phyloP scores from a whole-genome alignment of 139 green algal species.

The Chlamydomonas urium region DNA sequence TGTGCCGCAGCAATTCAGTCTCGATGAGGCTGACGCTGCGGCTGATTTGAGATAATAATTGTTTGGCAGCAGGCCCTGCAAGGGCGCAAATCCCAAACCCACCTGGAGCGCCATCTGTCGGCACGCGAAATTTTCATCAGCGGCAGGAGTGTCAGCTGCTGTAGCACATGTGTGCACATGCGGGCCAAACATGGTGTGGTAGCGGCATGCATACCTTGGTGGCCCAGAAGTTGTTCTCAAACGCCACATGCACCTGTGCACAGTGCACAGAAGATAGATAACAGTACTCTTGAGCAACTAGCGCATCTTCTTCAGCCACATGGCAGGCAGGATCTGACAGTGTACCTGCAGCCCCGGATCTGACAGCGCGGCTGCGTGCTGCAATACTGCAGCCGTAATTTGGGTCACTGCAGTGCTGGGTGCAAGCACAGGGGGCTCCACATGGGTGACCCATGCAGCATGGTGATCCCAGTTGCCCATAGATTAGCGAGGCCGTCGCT shows the following conservation, averaged over 20 bases:
- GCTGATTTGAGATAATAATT: too few relatives aligned
- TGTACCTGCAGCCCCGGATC: too few relatives aligned
- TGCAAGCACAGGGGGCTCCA: background rate
- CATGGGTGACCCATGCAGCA: background rate
- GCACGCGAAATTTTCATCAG: background rate
- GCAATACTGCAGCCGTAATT: too few relatives aligned
- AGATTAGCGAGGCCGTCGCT: background rate
- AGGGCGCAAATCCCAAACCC: background rate
- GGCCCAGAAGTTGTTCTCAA: slow-evolving; percentile 74
- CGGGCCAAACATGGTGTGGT: background rate
- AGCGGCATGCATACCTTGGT: slow-evolving; percentile 39
- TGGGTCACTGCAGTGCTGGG: background rate
- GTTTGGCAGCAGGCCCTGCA: background rate
- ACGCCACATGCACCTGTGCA: slow-evolving; percentile 31
- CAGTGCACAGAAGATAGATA: background rate
- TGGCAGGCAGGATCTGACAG: background rate
- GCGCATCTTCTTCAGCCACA: background rate
- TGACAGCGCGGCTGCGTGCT: too few relatives aligned
- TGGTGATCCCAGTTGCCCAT: background rate
- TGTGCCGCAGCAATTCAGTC: too few relatives aligned
- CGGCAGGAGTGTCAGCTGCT: background rate
- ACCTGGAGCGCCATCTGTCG: background rate
- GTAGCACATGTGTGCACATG: background rate
- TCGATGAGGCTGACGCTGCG: too few relatives aligned
- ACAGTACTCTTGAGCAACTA: background rate